Evolutionary conservation across 371 early-diverging fungal species (phyloP).

Genomic region (Zychaea mexicana): DNA sequence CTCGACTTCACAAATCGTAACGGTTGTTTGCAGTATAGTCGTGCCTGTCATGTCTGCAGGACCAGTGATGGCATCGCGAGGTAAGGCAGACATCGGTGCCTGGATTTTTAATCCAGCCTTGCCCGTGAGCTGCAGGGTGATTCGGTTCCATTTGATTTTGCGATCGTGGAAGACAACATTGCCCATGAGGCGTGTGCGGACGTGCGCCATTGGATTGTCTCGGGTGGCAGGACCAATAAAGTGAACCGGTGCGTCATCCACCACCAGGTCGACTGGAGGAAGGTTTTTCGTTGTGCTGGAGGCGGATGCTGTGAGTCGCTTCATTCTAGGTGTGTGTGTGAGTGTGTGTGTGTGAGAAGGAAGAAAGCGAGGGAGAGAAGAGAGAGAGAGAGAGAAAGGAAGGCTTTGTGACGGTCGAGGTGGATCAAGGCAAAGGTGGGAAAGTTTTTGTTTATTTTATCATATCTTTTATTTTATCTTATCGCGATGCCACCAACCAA

Average conservation of each 20-base stretch:
- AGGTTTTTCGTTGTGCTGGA: background rate
- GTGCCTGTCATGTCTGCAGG: constrained; percentile 15
- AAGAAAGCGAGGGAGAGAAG: background rate
- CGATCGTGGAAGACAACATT: constrained; percentile 40
- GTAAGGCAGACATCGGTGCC: constrained; percentile 19
- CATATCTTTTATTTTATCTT: background rate
- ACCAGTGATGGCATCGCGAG: constrained; percentile 4
- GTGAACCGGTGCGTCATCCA: constrained; percentile 37
- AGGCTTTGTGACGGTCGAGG: background rate
- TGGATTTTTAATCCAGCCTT: constrained; percentile 43
- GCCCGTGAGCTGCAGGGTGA: constrained; percentile 43
- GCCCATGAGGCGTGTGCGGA: constrained; percentile 44
- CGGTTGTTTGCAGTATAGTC: constrained; percentile 30
- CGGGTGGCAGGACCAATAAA: constrained; percentile 48
- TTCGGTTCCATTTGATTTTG: constrained; percentile 52
- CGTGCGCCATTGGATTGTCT: constrained; percentile 46
- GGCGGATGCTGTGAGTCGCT: background rate
- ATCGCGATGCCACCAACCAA: background rate
- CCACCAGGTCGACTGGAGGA: constrained; percentile 24
- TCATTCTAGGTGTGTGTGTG: constrained; percentile 1
- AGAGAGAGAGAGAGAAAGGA: background rate
- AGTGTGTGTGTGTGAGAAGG: background rate
- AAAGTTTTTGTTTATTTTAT: background rate
- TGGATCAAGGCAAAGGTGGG: background rate
- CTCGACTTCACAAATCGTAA: constrained; percentile 45